Evolutionary conservation across 2,329 filamentous ascomycete genomes (phyloP).

Genomic region (Coniochaeta prunicola): DNA sequence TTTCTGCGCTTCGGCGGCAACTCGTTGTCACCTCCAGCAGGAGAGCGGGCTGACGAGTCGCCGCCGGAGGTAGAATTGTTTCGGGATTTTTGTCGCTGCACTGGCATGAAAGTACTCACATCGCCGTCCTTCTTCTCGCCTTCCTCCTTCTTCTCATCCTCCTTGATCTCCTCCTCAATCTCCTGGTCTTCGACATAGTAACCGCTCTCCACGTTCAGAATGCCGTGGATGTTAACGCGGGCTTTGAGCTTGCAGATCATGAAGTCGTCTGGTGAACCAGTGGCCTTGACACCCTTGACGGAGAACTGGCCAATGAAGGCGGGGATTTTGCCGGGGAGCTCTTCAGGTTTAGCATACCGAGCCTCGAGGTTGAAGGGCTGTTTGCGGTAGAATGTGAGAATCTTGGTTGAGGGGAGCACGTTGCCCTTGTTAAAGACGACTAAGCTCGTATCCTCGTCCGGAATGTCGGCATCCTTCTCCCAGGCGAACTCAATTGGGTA

Average conservation of each 20-base stretch:
- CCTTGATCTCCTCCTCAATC: conserved; percentile 64
- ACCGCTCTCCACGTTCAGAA: conserved; percentile 91
- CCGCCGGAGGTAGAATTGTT: background rate
- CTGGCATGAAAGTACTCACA: conserved; percentile 45
- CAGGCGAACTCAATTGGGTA: conserved; percentile 98
- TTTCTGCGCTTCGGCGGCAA: background rate
- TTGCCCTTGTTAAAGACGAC: conserved; percentile 98
- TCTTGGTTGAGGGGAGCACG: conserved; percentile 96
- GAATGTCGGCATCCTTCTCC: conserved; percentile 98
- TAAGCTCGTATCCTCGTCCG: conserved; percentile 94
- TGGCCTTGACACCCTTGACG: conserved; percentile 90
- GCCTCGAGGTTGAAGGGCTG: conserved; percentile 95
- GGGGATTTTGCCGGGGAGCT: conserved; percentile 80
- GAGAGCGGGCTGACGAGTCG: background rate
- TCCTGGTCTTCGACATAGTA: conserved; percentile 99
- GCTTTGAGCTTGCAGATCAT: conserved; percentile 99
- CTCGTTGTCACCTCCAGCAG: background rate
- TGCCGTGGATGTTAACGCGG: conserved; percentile 89
- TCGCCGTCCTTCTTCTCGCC: conserved; percentile 60
- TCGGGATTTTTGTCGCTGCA: background rate
- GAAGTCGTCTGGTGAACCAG: conserved; percentile 85
- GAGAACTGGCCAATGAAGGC: conserved; percentile 98
- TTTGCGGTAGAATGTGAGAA: conserved; percentile 98
- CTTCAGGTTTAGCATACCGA: conserved; percentile 79
- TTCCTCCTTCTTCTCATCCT: conserved; percentile 26